Evolutionary conservation across 2,329 filamentous ascomycete genomes (phyloP), one percentile per base, ranked within the genome.

Genomic region (Dothidotthia symphoricarpi): DNA sequence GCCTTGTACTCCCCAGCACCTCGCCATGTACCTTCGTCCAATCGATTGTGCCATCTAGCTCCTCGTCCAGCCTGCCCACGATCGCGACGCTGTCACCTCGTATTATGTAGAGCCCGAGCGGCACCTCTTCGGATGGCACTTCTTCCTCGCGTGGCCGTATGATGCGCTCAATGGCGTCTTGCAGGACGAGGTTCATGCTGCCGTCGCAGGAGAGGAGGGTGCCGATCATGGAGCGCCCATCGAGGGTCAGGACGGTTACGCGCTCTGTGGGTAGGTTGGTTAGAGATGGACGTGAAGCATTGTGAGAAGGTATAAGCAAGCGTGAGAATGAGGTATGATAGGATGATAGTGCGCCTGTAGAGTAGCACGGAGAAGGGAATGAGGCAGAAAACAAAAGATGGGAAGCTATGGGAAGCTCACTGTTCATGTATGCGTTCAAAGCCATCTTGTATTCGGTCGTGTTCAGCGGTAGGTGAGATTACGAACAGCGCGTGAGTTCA

Each of bases 51-150:
- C 76, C 78, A 69, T 98, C 93, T 42, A 97, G 73, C 54, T 86
- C 78, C 68, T 95, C 90, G 66, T 98, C 89, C 22, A 98, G 83
- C 40, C 94, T 74, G 2, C 93, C 93, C 41, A 93, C 86, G 12
- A 94, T 77, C 46, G 89, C 90, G 31, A 98, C 91, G 61, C 94
- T 96, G 66, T 98, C 93, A 35, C 93, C 93, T 43, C 93, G 80
- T 40, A 98, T 86, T 41, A 98, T 77, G 66, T 96, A 97, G 5
- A 97, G 71, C 1, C 93, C 93, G 46, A 96, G 81, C 4, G 85
- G 82, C 13, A 93, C 83, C 62, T 93, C 82, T 41, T 83, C 80
- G 28, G 86, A 94, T 1, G 84, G 80, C 55, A 95, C 88, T 27
- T 81, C 78, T 60, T 95, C 88, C 61, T 96, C 90, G 28, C 80